Base-by-base conservation (phyloP, 805 yeast species). In the Cyberlindnera nakhonratchasimensis region DNA sequence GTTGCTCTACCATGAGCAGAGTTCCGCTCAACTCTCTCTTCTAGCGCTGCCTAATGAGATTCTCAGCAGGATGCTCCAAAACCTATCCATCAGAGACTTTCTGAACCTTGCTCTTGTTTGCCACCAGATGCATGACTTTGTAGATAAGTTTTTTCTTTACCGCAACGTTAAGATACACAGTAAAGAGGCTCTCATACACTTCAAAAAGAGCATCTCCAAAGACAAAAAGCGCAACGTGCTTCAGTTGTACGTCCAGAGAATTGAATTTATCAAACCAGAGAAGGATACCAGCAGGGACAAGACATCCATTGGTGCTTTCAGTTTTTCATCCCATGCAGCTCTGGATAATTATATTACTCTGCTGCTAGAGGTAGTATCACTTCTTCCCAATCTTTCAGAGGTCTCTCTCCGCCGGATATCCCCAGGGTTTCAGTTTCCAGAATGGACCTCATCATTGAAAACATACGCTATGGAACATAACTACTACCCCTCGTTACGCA, bases 341-440 rank as follows among this genome's bases (percentile, higher is more conserved):
- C 4, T 38, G 14, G 42, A 48, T 3, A 35, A 41, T 36, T 69
- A 67, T 43, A 61, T 66, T n/a, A 63, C 64, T 9, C 39, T 63
- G 16, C 51, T 67, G 58, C 46, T 68, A n/a, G 69, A 65, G 32
- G 63, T 77, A 12, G 61, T 77, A 12, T 69, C 67, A 32, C 68
- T 69, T 26, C 63, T 76, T 7, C 79, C 73, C 31, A 77, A 76
- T 31, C 46, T 78, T 8, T 55, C 64, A 24, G 62, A 62, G 19
- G 50, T 79, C 6, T 52, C 57, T 13, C 47, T 79, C 10, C 59
- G 62, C 17, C 71, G 77, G 34, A 67, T 79, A 1, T 69, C 79
- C 5, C 79, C 80, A 6, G 69, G 69, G 18, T 79, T 79, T 51
- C 61, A 54, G 29, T 72, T 74, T 43, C 62, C 64, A 16, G 54